Percentiles rank a stretch among this genome's conserved stretches.
Conservation (phyloP, 108 stramenopile species). For the Pelagomonas calceolata region DNA sequence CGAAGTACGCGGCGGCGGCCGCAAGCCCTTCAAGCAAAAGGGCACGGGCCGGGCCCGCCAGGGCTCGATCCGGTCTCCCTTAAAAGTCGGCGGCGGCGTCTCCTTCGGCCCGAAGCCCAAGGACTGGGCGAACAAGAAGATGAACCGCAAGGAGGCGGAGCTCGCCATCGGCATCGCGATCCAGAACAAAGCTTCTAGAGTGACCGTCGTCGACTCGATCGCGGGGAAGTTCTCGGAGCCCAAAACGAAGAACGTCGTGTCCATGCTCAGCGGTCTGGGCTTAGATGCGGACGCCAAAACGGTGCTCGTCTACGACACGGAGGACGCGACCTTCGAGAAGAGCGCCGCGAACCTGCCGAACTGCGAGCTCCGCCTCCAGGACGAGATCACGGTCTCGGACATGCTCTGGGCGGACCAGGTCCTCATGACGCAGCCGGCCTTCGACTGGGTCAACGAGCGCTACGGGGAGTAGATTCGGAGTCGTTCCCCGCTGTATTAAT, state of each 20-base stretch:
- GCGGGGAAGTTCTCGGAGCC: neutral
- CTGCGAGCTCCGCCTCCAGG: neutral
- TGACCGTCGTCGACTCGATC: neutral
- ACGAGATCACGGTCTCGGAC: neutral
- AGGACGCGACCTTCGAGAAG: neutral
- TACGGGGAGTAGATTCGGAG: neutral
- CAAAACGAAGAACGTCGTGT: neutral
- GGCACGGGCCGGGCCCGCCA: constrained; percentile 13
- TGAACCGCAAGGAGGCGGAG: neutral
- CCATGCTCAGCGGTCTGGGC: neutral
- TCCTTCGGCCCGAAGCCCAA: constrained; percentile 2
- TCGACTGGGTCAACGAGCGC: constrained; percentile 1
- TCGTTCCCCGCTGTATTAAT: too few species aligned
- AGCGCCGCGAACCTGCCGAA: neutral
- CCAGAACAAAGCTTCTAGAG: neutral
- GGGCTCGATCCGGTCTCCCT: constrained; percentile 9
- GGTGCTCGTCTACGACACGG: neutral
- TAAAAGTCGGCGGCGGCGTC: constrained; percentile 9
- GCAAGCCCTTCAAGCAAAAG: constrained; percentile 16
- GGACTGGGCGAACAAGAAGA: constrained; percentile 1
- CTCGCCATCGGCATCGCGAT: neutral
- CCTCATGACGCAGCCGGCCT: neutral
- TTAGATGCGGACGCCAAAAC: neutral
- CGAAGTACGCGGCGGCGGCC: constrained; percentile 3
- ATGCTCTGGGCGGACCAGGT: neutral